Conservation (phyloP, 2,329 filamentous ascomycete species). For the Aureobasidium zeae region DNA sequence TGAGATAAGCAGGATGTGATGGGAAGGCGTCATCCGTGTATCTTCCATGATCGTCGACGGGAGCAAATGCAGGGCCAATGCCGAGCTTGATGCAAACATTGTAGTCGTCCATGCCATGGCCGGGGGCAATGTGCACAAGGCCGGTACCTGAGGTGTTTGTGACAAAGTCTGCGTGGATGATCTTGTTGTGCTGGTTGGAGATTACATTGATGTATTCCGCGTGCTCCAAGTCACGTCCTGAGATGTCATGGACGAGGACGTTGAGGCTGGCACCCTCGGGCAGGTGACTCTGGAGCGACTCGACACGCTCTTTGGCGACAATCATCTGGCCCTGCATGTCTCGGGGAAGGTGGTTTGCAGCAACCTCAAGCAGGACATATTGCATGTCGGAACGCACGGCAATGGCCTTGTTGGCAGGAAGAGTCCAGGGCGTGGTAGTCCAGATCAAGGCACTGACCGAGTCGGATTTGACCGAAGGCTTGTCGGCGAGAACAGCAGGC, state of each 20-base stretch:
- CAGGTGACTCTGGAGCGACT: constrained; percentile 44
- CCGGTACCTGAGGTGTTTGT: constrained; percentile 85
- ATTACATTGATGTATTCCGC: constrained; percentile 64
- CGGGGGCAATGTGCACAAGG: constrained; percentile 87
- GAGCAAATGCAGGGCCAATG: constrained; percentile 63
- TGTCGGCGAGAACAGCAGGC: constrained; percentile 33
- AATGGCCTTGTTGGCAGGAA: constrained; percentile 86
- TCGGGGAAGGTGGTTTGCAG: constrained; percentile 21
- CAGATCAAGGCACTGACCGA: constrained; percentile 77
- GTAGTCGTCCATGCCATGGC: constrained; percentile 96
- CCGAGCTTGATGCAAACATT: constrained; percentile 62
- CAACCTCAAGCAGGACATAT: constrained; percentile 59
- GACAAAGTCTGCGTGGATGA: constrained; percentile 83
- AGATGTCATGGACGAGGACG: constrained; percentile 48
- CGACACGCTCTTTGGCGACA: constrained; percentile 61
- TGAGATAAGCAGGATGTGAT: constrained; percentile 55
- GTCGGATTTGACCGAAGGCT: constrained; percentile 34
- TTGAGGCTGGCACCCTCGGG: constrained; percentile 37
- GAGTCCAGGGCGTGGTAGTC: constrained; percentile 97
- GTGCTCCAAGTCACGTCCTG: constrained; percentile 56
- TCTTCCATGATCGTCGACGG: constrained; percentile 69
- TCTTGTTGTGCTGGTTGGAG: constrained; percentile 47
- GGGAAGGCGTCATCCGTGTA: constrained; percentile 77
- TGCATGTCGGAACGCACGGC: constrained; percentile 66
- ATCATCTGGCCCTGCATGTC: constrained; percentile 51